Evolutionary conservation across 2,329 filamentous ascomycete species (phyloP).

Genomic region (Xylaria digitata): DNA sequence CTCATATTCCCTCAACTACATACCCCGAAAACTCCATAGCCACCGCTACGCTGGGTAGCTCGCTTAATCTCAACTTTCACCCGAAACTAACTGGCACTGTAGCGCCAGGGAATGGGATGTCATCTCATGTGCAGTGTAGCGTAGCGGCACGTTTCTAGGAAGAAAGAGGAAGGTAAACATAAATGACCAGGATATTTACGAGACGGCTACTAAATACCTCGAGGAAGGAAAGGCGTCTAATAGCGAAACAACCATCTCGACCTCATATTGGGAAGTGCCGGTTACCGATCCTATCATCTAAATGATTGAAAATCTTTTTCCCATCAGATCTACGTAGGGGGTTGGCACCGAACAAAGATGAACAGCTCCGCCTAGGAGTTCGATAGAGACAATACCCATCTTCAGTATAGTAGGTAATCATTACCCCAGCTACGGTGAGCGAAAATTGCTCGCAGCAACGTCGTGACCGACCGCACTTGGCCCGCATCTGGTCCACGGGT

Average conservation of each 20-base stretch:
- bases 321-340: conserved; percentile 26
- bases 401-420: neutral
- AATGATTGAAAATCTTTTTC: conserved; percentile 17
- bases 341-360: conserved; percentile 9
- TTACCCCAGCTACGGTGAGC: conserved; percentile 8
- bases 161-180: conserved; percentile 29
- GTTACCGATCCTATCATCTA: conserved; percentile 27
- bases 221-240: neutral
- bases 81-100: conserved; percentile 8
- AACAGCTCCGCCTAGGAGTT: conserved; percentile 13
- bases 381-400: neutral
- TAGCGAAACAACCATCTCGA: conserved; percentile 25
- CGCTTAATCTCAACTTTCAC: neutral
- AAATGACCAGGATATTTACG: conserved; percentile 7
- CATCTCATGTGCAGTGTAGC: conserved; percentile 4
- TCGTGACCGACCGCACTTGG: conserved; percentile 4
- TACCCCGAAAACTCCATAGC: neutral
- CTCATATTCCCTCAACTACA: neutral
- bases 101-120: conserved; percentile 2
- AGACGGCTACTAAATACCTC: conserved; percentile 9
- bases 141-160: conserved; percentile 1
- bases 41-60: neutral
- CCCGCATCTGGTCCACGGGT: conserved; percentile 21
- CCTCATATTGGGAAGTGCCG: conserved; percentile 13
- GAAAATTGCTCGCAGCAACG: conserved; percentile 10